Base-by-base conservation (phyloP, 148 eudicot species). In the Vaccinium darrowii region DNA sequence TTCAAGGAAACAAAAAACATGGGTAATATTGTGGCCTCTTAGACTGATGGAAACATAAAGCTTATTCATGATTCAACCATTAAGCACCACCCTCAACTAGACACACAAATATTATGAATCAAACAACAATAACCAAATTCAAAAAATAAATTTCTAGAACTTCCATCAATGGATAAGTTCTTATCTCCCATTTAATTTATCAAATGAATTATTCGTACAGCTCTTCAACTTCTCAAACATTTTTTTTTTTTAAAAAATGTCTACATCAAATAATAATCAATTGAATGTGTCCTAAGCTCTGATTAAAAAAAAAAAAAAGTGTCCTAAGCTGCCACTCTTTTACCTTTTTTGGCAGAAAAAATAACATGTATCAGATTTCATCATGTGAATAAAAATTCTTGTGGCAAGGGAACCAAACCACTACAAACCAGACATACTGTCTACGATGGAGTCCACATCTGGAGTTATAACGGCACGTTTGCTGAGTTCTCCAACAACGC, bases 401-500 rank as follows among this genome's bases (percentile, higher is more conserved):
- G 71, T 23, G 5, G 71, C 72, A 65, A 65, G 72, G 72, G 25
- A 65, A 65, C 30, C 14, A 65, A 65, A 23, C 30, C 23, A 65
- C 71, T n/a, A 65, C 30, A 23, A 65, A 65, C 23, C 72, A 65
- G 72, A 65, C 14, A 65, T 65, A 65, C 72, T 65, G 15, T 13
- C 25, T 65, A 65, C 10, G 30, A 23, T 11, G 30, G 33, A 89
- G 77, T 94, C 92, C 14, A 95, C 84, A 77, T 94, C 72, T 23
- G 72, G 72, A 65, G 72, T 65, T 65, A 65, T 65, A 65, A 65
- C 30, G 72, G 72, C 72, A 2, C 95, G 97, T 89, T 89, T 93
- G 83, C 84, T 90, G 81, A 95, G 84, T 88, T 94, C 97, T 58
- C 98, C 95, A 15, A 93, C 52, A 60, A 30, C 82, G 85, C 92